Evolutionary conservation across 2,329 filamentous ascomycete species (phyloP), one percentile per base, ranked within the genome.

Genomic region (Cercospora zeae-maydis): DNA sequence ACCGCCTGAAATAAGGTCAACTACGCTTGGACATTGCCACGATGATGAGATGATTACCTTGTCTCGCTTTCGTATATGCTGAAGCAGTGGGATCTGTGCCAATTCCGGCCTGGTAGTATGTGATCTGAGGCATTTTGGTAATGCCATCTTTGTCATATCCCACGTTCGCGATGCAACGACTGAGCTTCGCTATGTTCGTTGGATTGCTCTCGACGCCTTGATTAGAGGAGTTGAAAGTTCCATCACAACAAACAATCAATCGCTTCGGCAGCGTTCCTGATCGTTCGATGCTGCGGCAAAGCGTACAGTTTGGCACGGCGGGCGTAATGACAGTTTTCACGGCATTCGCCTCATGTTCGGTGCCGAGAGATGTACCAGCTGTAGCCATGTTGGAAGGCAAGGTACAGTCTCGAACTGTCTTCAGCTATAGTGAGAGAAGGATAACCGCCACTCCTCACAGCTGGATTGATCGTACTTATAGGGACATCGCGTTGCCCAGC

Each of bases 81-180:
- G 49, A 64, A 21, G 24, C 58, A 56, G 39, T 66, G 4, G 64
- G 54, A 9, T 67, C 68, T 1, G 70, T 72, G 2, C 71, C 71
- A 5, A 73, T 65, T 3, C 71, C 71, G 42, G 69, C 61, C 58
- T 73, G 71, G 42, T 73, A 73, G 59, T 70, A 71, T 11, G 69
- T 68, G 36, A 73, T 69, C 31, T 73, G 71, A 7, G 70, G 66
- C 37, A 69, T 59, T 34, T 69, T 62, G 21, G 65, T 56, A 10
- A 19, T 45, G 47, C 64, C 65, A 56, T 72, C 67, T 19, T 66
- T 57, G 13, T 64, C 57, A 42, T 59, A 61, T 4, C 66, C 66
- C 3, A 66, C 64, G 34, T 67, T 67, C 16, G 65, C 69, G 31
- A 72, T 69, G n/a, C 66, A 68, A 34, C 71, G 64, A 52, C 70